A percentile compares a stretch with the other conserved stretches of the same genome.
Conservation (phyloP, 371 early-diverging fungal species). For the Rhizomucor miehei region DNA sequence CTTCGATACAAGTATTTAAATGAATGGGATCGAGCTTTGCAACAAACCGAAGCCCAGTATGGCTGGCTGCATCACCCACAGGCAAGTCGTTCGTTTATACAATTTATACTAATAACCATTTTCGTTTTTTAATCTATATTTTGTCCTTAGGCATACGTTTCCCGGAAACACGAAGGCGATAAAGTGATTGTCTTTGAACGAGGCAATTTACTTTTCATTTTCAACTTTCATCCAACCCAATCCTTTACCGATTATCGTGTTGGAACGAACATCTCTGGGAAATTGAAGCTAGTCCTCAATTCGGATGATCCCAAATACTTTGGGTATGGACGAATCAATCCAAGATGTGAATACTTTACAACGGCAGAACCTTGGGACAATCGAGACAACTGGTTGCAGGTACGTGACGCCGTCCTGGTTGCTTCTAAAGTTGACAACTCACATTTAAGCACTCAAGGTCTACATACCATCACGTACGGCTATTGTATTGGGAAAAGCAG, state of each 20-base stretch:
- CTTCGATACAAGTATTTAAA: slow-evolving; percentile 91
- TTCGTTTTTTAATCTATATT: too few relatives aligned
- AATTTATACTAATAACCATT: too few relatives aligned
- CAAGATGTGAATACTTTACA: slow-evolving; percentile 59
- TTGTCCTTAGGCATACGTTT: slow-evolving; percentile 71
- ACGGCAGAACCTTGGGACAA: slow-evolving; percentile 66
- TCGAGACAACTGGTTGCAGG: slow-evolving; percentile 73
- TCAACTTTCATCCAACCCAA: slow-evolving; percentile 92
- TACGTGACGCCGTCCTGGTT: slow-evolving; percentile 7
- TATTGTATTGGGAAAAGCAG: too few relatives aligned
- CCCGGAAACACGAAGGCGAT: slow-evolving; percentile 90
- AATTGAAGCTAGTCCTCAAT: slow-evolving; percentile 74
- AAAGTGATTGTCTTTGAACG: slow-evolving; percentile 93
- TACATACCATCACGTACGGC: slow-evolving; percentile 16
- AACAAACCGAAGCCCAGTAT: slow-evolving; percentile 64
- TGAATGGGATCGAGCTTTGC: slow-evolving; percentile 87
- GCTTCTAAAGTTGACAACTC: too few relatives aligned
- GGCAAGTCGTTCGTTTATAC: slow-evolving; percentile 27
- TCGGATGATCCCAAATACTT: slow-evolving; percentile 74
- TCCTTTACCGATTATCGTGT: slow-evolving; percentile 86
- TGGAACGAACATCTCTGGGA: slow-evolving; percentile 68
- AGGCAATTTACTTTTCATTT: slow-evolving; percentile 80
- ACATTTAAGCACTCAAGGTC: too few relatives aligned
- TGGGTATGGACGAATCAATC: slow-evolving; percentile 82
- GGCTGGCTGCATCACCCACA: slow-evolving; percentile 72